Percentiles rank a stretch among this genome's conserved stretches.
Conservation (phyloP, 2,329 filamentous ascomycete genomes). For the Epichloe gansuensis region DNA sequence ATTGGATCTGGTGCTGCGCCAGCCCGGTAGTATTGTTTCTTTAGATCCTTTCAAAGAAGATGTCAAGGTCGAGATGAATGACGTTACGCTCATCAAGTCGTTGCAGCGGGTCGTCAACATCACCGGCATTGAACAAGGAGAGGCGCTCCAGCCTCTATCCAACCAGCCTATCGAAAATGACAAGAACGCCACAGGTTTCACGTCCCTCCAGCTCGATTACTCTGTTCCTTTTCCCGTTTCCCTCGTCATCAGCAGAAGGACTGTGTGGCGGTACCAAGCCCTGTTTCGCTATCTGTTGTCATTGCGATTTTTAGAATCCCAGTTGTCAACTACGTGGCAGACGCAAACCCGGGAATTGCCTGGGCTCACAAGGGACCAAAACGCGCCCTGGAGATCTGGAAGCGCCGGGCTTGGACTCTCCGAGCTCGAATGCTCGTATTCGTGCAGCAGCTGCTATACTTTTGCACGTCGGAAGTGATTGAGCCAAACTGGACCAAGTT, state of each 20-base stretch:
- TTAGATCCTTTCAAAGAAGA: constrained; percentile 97
- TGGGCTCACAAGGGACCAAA: constrained; percentile 76
- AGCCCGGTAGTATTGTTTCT: constrained; percentile 86
- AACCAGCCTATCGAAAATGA: constrained; percentile 61
- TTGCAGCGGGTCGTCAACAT: constrained; percentile 95
- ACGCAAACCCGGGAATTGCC: constrained; percentile 67
- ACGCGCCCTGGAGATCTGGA: constrained; percentile 75
- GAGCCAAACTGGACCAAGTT: constrained; percentile 94
- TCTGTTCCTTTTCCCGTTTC: constrained; percentile 89
- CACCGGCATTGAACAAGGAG: constrained; percentile 85
- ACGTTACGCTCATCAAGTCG: constrained; percentile 83
- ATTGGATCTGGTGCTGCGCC: constrained; percentile 90
- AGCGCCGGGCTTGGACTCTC: constrained; percentile 81
- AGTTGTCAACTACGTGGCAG: constrained; percentile 80
- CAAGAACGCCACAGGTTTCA: constrained; percentile 81
- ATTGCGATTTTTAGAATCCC: constrained; percentile 76
- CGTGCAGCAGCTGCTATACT: constrained; percentile 92
- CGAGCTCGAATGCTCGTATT: constrained; percentile 93
- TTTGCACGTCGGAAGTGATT: constrained; percentile 92
- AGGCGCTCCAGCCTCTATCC: constrained; percentile 62
- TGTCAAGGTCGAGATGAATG: constrained; percentile 95
- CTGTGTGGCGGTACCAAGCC: constrained; percentile 90
- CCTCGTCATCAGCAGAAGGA: constrained; percentile 89
- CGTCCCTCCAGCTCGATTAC: constrained; percentile 89
- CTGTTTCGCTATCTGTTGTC: constrained; percentile 91